Conservation (phyloP, 2,329 filamentous ascomycete species). For the Colletotrichum sp. region DNA sequence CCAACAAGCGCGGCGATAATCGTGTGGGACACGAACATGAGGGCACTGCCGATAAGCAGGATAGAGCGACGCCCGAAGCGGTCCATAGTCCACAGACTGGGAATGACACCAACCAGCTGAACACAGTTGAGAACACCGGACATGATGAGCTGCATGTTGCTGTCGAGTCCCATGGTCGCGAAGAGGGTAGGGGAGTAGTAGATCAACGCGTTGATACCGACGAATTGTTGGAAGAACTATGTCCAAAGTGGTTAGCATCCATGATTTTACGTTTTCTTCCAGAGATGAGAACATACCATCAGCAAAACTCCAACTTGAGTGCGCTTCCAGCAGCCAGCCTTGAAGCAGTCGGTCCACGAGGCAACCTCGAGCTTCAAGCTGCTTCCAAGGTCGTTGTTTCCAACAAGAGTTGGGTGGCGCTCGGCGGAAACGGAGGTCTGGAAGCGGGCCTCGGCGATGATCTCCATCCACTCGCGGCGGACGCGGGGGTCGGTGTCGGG, state of each 20-base stretch:
- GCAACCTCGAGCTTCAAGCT: conserved; percentile 51
- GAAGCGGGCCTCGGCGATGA: conserved; percentile 21
- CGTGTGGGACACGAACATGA: conserved; percentile 53
- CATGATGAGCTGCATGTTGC: conserved; percentile 40
- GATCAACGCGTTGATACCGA: conserved; percentile 43
- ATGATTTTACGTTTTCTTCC: too few relatives aligned
- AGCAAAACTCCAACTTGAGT: conserved; percentile 51
- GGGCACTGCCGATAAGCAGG: conserved; percentile 50
- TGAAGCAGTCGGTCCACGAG: conserved; percentile 55
- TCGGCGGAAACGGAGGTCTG: conserved; percentile 28
- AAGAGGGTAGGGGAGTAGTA: conserved; percentile 53
- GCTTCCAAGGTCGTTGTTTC: conserved; percentile 32
- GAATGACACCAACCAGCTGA: conserved; percentile 50
- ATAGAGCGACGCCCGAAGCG: conserved; percentile 48
- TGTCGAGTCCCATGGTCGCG: conserved; percentile 37
- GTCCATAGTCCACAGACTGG: conserved; percentile 54
- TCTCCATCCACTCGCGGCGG: conserved; percentile 22
- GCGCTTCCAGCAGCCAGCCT: conserved; percentile 49
- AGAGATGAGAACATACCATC: conserved; percentile 30
- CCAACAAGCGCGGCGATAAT: conserved; percentile 58
- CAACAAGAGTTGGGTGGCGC: conserved; percentile 36
- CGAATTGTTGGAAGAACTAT: conserved; percentile 60
- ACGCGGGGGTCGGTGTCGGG: conserved; percentile 23
- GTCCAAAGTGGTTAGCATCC: rapidly evolving
- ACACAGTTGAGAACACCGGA: conserved; percentile 45